Conservation (phyloP, 352 stramenopile species). For the Elongisporangium undulatum region DNA sequence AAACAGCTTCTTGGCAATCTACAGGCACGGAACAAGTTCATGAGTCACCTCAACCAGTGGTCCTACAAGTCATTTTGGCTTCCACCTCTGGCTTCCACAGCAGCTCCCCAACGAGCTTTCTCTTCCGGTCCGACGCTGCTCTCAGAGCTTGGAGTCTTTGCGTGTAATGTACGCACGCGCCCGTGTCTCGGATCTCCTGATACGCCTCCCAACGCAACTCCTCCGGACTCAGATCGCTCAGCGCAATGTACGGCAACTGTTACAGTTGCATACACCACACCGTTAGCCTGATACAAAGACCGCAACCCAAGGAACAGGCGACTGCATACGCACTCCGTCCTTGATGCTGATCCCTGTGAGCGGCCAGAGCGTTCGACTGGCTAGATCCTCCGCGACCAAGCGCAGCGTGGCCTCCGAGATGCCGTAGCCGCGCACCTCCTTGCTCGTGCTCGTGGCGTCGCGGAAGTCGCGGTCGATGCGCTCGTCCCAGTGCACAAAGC, state of each 20-base stretch:
- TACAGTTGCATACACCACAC: neutral
- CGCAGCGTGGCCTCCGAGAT: neutral
- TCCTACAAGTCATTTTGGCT: neutral
- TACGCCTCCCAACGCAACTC: neutral
- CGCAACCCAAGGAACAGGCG: neutral
- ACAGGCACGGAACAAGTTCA: neutral
- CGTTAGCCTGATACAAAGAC: neutral
- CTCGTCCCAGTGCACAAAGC: neutral
- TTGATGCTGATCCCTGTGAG: neutral
- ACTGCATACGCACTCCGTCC: neutral
- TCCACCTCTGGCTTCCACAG: neutral
- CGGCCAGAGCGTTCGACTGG: neutral
- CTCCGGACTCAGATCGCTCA: neutral
- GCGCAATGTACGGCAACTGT: neutral
- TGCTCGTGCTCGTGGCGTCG: neutral
- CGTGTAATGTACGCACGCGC: neutral
- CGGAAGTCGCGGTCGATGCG: neutral
- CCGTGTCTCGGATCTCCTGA: neutral
- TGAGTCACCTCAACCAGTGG: neutral
- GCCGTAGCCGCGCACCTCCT: neutral
- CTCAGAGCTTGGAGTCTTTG: neutral
- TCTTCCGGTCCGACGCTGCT: neutral
- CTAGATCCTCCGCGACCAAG: neutral
- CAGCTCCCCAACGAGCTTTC: neutral
- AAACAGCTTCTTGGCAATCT: neutral